A percentile compares a stretch with the other conserved stretches of the same genome.
These are phyloP conservation scores for Sonneratia alba DNA, from an alignment of 345 rosid genomes.

Conservation along the genomic window DNA sequence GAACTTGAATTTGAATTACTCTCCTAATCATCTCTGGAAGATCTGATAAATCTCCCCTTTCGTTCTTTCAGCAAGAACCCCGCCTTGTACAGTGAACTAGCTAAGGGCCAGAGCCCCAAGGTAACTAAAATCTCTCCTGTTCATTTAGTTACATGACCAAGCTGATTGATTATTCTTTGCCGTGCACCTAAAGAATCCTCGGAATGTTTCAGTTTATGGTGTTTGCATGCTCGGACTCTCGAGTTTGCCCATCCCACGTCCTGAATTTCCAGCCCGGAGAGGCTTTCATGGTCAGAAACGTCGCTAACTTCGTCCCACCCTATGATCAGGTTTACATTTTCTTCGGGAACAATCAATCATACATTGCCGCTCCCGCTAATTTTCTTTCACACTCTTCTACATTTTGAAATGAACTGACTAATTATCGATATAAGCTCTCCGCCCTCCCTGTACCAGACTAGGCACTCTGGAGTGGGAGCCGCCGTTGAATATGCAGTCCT, in stretches of 20 bases:
- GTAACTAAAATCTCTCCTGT: slow-evolving; percentile 16
- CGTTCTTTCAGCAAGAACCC: slow-evolving; percentile 50
- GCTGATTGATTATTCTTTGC: not conserved
- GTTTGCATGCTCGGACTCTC: slow-evolving; percentile 92
- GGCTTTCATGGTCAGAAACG: slow-evolving; percentile 83
- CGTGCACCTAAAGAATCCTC: not conserved
- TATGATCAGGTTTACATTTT: slow-evolving; percentile 46
- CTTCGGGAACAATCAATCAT: not conserved
- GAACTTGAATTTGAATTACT: too few species aligned
- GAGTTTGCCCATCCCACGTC: slow-evolving; percentile 92
- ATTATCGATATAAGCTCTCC: not conserved
- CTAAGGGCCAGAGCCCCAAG: slow-evolving; percentile 90
- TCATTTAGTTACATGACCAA: too few species aligned
- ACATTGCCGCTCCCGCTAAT: too few species aligned
- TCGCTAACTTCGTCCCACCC: slow-evolving; percentile 84
- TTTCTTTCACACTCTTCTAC: not conserved
- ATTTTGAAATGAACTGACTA: not conserved
- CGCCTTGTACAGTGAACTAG: slow-evolving; percentile 53
- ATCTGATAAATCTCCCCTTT: not conserved
- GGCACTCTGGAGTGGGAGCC: slow-evolving; percentile 60
- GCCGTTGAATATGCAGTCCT: slow-evolving; percentile 89
- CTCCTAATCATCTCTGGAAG: too few species aligned
- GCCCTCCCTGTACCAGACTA: slow-evolving; percentile 17
- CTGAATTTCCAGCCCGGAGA: slow-evolving; percentile 87
- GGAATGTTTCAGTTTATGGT: slow-evolving; percentile 59